Evolutionary conservation across 2,329 filamentous ascomycete species (phyloP).

Genomic region (Falciphora oryzae): DNA sequence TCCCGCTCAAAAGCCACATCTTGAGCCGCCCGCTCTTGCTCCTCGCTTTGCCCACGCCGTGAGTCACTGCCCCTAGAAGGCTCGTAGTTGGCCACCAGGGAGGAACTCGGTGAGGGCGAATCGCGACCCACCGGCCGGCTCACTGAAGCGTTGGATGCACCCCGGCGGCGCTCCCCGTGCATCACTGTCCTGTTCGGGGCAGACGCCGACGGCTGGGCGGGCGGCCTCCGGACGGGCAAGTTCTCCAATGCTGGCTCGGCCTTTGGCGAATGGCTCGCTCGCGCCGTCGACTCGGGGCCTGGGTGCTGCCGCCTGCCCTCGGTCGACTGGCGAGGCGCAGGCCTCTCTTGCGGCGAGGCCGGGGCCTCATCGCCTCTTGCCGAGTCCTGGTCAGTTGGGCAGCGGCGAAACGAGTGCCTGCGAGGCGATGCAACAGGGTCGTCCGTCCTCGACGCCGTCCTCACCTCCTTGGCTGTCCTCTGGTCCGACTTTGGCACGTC

Average conservation of each 20-base stretch:
- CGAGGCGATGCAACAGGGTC: constrained; percentile 25
- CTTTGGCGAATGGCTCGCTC: constrained; percentile 37
- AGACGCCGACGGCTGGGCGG: constrained; percentile 41
- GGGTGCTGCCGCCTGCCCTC: constrained; percentile 21
- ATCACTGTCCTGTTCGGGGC: constrained; percentile 37
- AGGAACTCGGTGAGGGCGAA: constrained; percentile 27
- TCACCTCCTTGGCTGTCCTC: constrained; percentile 28
- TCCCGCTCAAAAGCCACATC: constrained; percentile 89
- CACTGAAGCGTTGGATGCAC: constrained; percentile 33
- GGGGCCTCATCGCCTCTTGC: constrained; percentile 26
- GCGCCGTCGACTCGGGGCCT: constrained; percentile 21
- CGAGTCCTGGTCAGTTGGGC: constrained; percentile 30
- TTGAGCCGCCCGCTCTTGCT: constrained; percentile 69
- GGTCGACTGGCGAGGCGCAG: constrained; percentile 36
- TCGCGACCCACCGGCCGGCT: constrained; percentile 28
- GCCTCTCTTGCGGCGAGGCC: constrained; percentile 36
- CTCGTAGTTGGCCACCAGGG: constrained; percentile 24
- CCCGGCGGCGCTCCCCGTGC: constrained; percentile 31
- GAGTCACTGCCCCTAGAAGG: constrained; percentile 21
- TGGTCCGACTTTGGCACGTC: constrained; percentile 49
- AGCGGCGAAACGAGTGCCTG: constrained; percentile 35
- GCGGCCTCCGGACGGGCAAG: constrained; percentile 45
- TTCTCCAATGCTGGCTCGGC: constrained; percentile 39
- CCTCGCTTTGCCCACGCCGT: constrained; percentile 27
- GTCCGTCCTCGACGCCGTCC: constrained; percentile 25